Evolutionary conservation across 345 rosid species (phyloP), one percentile per base, ranked within the genome.

Genomic region (Cardamine chenopodiifolia): DNA sequence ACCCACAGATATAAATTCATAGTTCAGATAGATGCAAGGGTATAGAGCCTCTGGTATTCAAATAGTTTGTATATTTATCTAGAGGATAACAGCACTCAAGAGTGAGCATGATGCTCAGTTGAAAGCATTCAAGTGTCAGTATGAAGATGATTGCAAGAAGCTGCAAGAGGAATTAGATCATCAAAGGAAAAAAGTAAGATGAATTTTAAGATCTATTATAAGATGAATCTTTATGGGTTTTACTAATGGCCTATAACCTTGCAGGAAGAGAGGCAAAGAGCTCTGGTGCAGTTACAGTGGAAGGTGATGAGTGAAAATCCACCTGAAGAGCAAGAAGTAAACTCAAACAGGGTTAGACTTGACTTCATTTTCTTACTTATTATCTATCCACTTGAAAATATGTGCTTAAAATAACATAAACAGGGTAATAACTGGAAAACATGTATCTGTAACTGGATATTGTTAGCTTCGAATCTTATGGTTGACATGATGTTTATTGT

Each of bases 301-400:
- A 62, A 62, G 53, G 68, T 62, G 53, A 62, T 62, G 68, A 62
- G 68, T 44, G 68, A 62, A 23, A 62, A 62, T n/a, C 53, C 35
- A n/a, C 52, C 68, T 44, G 68, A 44, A 42, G 68, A 62, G 68
- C 68, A 62, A 44, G 68, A 62, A 62, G 68, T 62, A 25, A 62
- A 62, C 68, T 62, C 68, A 42, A 62, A 62, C 35, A 44, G 11
- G 53, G 68, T 62, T 15, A 62, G 53, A 26, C 10, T 62, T 32
- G 7, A n/a, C 23, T 62, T 62, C 35, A 42, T n/a, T 42, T 62
- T 62, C 52, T 15, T 25, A 42, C 52, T 61, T 39, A 22, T 35
- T 19, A 37, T 61, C 32, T 22, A 13, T 61, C 14, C 1, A 39
- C 8, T 39, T 39, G 14, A 7, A 39, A 0, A 57, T 56, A 8